Conservation (phyloP, 306 rosid species). For the Arachis stenosperma region DNA sequence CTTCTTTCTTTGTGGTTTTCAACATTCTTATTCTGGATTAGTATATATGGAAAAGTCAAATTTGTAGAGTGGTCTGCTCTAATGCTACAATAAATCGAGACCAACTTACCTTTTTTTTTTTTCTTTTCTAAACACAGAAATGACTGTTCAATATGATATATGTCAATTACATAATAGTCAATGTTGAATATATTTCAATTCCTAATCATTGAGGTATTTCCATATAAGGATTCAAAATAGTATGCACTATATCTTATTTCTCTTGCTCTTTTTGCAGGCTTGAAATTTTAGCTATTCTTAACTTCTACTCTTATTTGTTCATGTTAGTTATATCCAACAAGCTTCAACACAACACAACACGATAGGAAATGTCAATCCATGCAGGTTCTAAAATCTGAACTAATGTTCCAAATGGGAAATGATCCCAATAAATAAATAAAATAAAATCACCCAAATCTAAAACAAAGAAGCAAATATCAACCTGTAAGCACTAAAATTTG, state of each 20-base stretch:
- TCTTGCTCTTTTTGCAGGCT: no score
- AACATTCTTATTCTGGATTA: conserved; percentile 16
- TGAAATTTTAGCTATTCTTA: no score
- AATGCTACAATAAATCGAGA: background rate
- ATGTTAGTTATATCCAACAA: no score
- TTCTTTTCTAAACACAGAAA: background rate
- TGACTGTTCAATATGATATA: conserved; percentile 10
- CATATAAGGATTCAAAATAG: background rate
- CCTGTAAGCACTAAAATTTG: background rate
- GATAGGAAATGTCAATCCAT: background rate
- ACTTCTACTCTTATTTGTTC: no score
- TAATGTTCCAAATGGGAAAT: no score
- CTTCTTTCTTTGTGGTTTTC: background rate
- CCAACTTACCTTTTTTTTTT: background rate
- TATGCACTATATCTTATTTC: no score
- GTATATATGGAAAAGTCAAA: background rate
- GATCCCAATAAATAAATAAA: no score
- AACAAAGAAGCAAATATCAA: background rate
- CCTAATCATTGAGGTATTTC: background rate
- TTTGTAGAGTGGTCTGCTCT: background rate
- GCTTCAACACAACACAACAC: no score
- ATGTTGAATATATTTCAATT: background rate
- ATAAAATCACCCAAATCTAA: background rate
- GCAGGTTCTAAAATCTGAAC: no score
- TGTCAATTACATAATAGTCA: background rate